Conservation (phyloP, 257 asterid species). For the Echium plantagineum region DNA sequence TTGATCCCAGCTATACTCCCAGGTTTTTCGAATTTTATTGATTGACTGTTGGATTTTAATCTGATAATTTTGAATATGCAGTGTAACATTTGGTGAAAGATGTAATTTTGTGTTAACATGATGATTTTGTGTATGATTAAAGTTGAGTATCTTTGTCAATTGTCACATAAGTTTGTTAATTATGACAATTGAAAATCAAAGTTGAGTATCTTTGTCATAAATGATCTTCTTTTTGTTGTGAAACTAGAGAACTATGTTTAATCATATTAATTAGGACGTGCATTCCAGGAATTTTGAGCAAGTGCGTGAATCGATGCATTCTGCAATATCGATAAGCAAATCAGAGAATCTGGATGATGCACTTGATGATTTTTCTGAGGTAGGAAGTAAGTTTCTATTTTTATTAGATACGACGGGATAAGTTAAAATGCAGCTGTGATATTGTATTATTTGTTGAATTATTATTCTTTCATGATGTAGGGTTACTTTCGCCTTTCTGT, state of each 20-base stretch:
- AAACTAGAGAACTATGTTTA: neutral
- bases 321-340: constrained; percentile 67
- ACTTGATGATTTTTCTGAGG: constrained; percentile 72
- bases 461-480: constrained; percentile 28
- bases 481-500: constrained; percentile 58
- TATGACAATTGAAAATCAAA: no score
- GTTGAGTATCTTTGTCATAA: no score
- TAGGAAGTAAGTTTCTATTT: constrained; percentile 6
- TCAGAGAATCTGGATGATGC: constrained; percentile 72
- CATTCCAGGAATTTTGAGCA: constrained; percentile 46
- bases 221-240: neutral
- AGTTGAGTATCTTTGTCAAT: no score
- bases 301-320: constrained; percentile 56
- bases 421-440: constrained; percentile 1
- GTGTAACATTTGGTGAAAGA: no score
- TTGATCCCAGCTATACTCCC: constrained; percentile 22
- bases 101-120: no score
- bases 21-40: constrained; percentile 21
- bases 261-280: constrained; percentile 3
- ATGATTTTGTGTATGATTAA: no score
- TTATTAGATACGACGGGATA: no score
- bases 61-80: no score
- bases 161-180: no score
- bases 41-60: no score
- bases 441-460: neutral